Conservation (phyloP, 345 rosid genomes). For the Eucalyptus viminalis region DNA sequence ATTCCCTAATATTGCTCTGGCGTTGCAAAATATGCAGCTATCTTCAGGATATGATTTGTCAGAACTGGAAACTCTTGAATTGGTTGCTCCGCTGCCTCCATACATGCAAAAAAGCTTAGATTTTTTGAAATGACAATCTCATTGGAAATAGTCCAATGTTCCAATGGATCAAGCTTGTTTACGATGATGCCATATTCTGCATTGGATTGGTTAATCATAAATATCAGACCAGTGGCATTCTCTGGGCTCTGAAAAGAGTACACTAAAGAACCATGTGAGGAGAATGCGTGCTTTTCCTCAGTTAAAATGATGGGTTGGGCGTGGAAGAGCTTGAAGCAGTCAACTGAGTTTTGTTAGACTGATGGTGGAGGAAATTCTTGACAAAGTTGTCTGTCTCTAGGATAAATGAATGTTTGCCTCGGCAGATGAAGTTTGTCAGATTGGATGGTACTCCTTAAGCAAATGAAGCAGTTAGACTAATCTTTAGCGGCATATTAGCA, state of each 20-base stretch:
- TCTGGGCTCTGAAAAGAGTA: not conserved
- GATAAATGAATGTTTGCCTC: accelerated
- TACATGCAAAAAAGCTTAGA: conserved; percentile 79
- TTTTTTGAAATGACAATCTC: conserved; percentile 22
- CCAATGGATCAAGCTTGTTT: not conserved
- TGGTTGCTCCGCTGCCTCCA: conserved; percentile 74
- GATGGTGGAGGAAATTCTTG: not conserved
- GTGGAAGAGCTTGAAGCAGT: not conserved
- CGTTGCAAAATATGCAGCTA: conserved; percentile 17
- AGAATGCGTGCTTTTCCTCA: not conserved
- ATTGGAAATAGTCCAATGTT: not conserved
- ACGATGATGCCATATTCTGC: not conserved
- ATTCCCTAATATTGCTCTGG: conserved; percentile 59
- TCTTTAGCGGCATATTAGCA: not conserved
- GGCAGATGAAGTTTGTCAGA: not conserved
- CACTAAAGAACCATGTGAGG: not conserved
- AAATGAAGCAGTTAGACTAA: not conserved
- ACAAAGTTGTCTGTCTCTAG: not conserved
- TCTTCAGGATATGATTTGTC: conserved; percentile 37
- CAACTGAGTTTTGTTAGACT: not conserved
- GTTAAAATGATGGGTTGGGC: not conserved
- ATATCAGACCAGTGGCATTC: not conserved
- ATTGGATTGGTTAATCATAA: not conserved
- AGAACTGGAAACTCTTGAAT: conserved; percentile 27
- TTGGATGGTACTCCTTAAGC: not conserved